Base-by-base conservation (phyloP, 1,139 yeast genomes). In the Pichia terricola region DNA sequence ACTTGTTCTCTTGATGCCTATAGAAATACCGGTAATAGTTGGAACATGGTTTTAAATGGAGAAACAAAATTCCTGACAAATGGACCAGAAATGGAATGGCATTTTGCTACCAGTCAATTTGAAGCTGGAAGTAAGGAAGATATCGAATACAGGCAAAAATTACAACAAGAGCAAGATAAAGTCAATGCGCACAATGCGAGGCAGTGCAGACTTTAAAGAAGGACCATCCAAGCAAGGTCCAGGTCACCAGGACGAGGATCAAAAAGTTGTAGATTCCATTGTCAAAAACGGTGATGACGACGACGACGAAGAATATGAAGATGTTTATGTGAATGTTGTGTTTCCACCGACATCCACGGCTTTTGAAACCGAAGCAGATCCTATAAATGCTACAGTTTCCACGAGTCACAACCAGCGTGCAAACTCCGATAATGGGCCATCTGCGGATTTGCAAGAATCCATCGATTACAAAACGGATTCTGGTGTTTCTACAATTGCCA, bases 41-140 rank as follows among this genome's bases (percentile, higher is more conserved):
- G 83, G 83, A 55, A 51, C 2, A 53, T 75, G 43, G 54, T 54
- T 26, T 64, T 68, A 65, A 75, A 76, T 54, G 81, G 81, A 2
- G 65, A 70, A 47, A 70, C 77, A 33, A 69, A 65, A 28, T 77
- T 75, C 47, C 64, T 77, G 45, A 51, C 65, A 1, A 54, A 62
- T 8, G 82, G 82, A 3, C 74, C 75, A 47, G 81, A 76, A 54
- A 77, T 77, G 82, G 71, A 75, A 53, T 77, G 83, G 83, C 71
- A 74, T 55, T 77, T 75, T 49, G 55, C 59, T 3, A 50, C 56
- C 16, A 69, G 69, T 28, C 46, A 49, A n/a, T 75, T 72, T 48
- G 82, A 76, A 56, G 81, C 81, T 2, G 81, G 82, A 8, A 73
- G 80, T 3, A 75, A 74, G 46, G 81, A 75, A 52, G 82, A 77